Conservation (phyloP, 306 rosid genomes). For the Fragaria nilgerrensis region DNA sequence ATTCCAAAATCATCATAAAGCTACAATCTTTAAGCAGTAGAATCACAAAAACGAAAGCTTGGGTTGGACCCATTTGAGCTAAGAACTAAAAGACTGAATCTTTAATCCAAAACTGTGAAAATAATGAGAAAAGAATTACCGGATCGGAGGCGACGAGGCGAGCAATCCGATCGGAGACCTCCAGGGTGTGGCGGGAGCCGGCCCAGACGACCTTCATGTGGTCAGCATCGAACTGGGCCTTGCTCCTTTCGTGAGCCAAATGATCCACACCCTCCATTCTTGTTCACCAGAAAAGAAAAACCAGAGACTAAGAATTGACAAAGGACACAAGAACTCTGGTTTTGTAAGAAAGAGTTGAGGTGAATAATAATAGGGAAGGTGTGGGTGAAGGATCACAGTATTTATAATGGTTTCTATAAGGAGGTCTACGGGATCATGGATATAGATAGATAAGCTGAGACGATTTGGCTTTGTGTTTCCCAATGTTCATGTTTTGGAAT, state of each 20-base stretch:
- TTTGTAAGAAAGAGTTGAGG: background rate
- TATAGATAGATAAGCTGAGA: background rate
- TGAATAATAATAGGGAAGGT: no score
- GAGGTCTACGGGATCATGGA: background rate
- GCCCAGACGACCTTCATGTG: conserved; percentile 93
- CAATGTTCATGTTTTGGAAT: background rate
- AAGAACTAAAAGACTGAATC: background rate
- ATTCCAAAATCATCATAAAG: background rate
- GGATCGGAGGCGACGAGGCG: conserved; percentile 89
- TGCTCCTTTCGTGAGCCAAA: conserved; percentile 67
- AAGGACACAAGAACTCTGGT: background rate
- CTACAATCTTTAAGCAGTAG: background rate
- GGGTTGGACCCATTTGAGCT: background rate
- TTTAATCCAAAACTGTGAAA: background rate
- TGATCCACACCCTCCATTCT: conserved; percentile 67
- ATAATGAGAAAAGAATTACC: conserved; percentile 35
- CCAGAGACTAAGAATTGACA: background rate
- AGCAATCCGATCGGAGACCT: conserved; percentile 76
- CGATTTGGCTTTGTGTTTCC: background rate
- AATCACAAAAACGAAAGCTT: background rate
- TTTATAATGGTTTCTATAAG: background rate
- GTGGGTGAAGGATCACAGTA: background rate
- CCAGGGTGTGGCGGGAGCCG: conserved; percentile 60
- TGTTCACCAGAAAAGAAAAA: background rate
- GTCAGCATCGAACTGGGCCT: conserved; percentile 68